Evolutionary conservation across 2,329 filamentous ascomycete genomes (phyloP).

Genomic region (Aspergillus hiratsukae): DNA sequence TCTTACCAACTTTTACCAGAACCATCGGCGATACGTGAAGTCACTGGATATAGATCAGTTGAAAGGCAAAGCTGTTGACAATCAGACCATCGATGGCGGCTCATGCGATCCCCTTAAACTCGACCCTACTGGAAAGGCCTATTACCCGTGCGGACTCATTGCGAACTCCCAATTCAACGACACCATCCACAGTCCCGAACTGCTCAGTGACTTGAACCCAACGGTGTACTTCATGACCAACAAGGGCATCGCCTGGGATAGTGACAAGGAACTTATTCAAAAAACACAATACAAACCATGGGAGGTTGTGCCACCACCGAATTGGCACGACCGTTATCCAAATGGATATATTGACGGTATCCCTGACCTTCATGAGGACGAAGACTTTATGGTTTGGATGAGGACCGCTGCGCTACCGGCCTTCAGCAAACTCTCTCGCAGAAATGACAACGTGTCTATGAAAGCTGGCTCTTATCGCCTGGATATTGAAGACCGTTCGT

Average conservation of each 20-base stretch:
- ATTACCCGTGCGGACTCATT: slow-evolving; percentile 93
- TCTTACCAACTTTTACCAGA: slow-evolving; percentile 97
- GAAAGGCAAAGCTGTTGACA: slow-evolving; percentile 63
- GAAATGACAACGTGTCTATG: slow-evolving; percentile 72
- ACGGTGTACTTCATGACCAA: slow-evolving; percentile 70
- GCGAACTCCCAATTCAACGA: slow-evolving; percentile 98
- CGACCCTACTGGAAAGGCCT: slow-evolving; percentile 58
- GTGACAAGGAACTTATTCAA: slow-evolving; percentile 76
- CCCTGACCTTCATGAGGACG: slow-evolving; percentile 68
- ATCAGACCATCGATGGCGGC: slow-evolving; percentile 59
- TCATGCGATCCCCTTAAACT: slow-evolving; percentile 70
- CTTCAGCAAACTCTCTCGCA: slow-evolving; percentile 87
- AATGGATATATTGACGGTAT: slow-evolving; percentile 64
- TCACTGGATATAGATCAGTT: slow-evolving; percentile 82
- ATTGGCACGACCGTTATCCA: slow-evolving; percentile 72
- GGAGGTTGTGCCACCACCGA: slow-evolving; percentile 75
- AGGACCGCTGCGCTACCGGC: slow-evolving; percentile 87
- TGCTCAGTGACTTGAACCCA: slow-evolving; percentile 48
- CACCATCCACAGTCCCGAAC: slow-evolving; percentile 65
- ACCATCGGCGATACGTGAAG: slow-evolving; percentile 92
- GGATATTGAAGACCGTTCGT: slow-evolving; percentile 72
- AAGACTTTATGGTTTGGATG: slow-evolving; percentile 98
- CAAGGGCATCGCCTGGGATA: slow-evolving; percentile 77
- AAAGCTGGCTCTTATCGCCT: slow-evolving; percentile 67
- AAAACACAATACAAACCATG: slow-evolving; percentile 59